Conservation (phyloP, 495 filamentous ascomycete genomes). For the Penicillium atrosanguineum region DNA sequence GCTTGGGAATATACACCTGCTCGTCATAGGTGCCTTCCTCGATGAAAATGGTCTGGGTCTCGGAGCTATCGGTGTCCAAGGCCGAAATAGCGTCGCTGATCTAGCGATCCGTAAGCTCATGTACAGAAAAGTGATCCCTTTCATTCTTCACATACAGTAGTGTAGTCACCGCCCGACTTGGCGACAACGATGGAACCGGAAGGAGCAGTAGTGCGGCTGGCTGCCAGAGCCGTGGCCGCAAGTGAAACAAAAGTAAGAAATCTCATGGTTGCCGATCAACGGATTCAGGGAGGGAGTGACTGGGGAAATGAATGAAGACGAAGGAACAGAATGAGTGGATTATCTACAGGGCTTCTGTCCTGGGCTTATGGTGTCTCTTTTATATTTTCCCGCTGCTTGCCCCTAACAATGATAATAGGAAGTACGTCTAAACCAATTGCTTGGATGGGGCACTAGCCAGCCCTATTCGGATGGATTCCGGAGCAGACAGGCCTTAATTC, state of each 20-base stretch:
- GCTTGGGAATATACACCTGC: constrained; percentile 53
- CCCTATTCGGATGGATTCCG: no score
- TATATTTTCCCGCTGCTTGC: no score
- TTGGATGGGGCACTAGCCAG: no score
- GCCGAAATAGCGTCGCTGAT: constrained; percentile 57
- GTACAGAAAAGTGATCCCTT: neutral
- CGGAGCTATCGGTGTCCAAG: constrained; percentile 45
- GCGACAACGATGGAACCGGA: constrained; percentile 51
- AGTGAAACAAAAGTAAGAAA: constrained; percentile 14
- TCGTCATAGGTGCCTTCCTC: constrained; percentile 54
- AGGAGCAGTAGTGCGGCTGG: constrained; percentile 48
- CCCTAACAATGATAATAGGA: no score
- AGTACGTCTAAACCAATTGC: no score
- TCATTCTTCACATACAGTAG: constrained; percentile 19
- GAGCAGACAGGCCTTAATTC: no score
- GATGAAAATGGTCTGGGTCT: constrained; percentile 62
- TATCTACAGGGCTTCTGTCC: no score
- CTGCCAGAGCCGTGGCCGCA: constrained; percentile 31
- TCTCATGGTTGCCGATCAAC: constrained; percentile 6
- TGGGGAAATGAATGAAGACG: no score
- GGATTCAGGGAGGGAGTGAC: no score
- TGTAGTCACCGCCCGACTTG: constrained; percentile 41
- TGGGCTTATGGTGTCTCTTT: no score
- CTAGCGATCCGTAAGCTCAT: constrained; percentile 16
- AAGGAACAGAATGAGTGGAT: no score